Conservation (phyloP, 805 yeast species). For the Ogataea polymorpha region DNA sequence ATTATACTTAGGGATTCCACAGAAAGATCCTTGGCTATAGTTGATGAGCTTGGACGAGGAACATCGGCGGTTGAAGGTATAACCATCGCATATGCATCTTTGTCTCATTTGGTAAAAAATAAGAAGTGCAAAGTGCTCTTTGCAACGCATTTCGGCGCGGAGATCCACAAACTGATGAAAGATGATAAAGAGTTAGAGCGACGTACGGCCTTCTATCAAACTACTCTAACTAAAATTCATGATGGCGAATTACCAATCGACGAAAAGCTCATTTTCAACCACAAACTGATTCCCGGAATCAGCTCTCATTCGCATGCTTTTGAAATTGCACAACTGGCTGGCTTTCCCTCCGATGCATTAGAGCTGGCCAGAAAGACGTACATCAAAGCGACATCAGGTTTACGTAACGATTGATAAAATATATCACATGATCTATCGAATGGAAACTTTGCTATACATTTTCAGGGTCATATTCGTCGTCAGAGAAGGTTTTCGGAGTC, state of each 20-base stretch:
- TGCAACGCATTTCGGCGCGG: slow-evolving; percentile 82
- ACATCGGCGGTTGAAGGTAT: slow-evolving; percentile 83
- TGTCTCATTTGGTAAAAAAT: slow-evolving; percentile 48
- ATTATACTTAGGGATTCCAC: slow-evolving; percentile 66
- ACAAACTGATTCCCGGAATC: slow-evolving; percentile 62
- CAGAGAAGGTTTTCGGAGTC: slow-evolving; percentile 3
- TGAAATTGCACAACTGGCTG: slow-evolving; percentile 73
- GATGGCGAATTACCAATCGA: slow-evolving; percentile 24
- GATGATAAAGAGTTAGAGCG: slow-evolving; percentile 27
- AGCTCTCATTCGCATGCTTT: slow-evolving; percentile 73
- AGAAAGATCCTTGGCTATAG: slow-evolving; percentile 62
- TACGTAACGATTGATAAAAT: not conserved
- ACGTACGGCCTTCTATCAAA: slow-evolving; percentile 26
- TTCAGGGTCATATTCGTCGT: slow-evolving; percentile 26
- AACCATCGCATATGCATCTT: slow-evolving; percentile 77
- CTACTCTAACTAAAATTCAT: slow-evolving; percentile 21
- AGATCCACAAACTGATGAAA: slow-evolving; percentile 41
- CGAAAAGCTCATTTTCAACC: slow-evolving; percentile 45
- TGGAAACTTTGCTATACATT: not conserved
- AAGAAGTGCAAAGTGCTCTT: slow-evolving; percentile 74
- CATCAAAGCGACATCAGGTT: slow-evolving; percentile 12
- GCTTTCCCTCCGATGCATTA: slow-evolving; percentile 65
- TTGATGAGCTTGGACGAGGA: slow-evolving; percentile 90
- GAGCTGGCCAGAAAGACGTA: slow-evolving; percentile 43
- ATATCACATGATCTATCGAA: not conserved